Percentiles rank a stretch among this genome's conserved stretches.
Conservation (phyloP, 805 yeast species). For the Barnettozyma salicaria region DNA sequence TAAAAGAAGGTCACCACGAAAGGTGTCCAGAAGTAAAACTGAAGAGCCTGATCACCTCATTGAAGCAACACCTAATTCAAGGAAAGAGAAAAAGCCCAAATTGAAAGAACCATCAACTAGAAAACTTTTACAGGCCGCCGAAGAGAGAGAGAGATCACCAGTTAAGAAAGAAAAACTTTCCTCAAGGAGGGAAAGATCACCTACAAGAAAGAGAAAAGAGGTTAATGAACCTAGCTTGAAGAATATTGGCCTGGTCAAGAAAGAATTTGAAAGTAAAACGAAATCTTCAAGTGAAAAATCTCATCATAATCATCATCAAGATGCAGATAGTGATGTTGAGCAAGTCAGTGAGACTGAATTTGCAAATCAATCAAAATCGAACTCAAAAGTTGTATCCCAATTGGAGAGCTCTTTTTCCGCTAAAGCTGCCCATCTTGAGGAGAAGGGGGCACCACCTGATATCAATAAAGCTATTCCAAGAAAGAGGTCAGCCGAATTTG, state of each 20-base stretch:
- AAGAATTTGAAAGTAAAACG: conserved; percentile 1
- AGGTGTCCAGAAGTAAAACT: conserved; percentile 16
- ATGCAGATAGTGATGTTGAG: too few relatives aligned
- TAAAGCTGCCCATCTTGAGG: too few relatives aligned
- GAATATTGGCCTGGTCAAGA: background rate
- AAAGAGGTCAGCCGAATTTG: conserved; percentile 22
- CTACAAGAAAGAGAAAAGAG: background rate
- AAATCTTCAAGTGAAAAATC: too few relatives aligned
- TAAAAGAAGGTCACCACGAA: conserved; percentile 17
- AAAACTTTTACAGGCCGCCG: background rate
- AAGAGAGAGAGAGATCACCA: conserved; percentile 6
- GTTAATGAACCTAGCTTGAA: background rate
- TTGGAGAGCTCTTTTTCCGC: too few relatives aligned
- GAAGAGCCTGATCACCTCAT: conserved; percentile 14
- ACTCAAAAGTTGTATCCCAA: too few relatives aligned
- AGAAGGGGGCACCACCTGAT: background rate
- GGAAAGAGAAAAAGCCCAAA: conserved; percentile 1
- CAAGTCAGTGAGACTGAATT: too few relatives aligned
- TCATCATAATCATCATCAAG: too few relatives aligned
- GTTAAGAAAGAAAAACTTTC: background rate
- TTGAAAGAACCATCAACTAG: conserved; percentile 12
- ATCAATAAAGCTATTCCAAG: conserved; percentile 20
- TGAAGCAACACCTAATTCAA: conserved; percentile 16
- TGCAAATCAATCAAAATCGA: too few relatives aligned
- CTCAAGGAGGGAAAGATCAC: conserved; percentile 5